These are phyloP conservation scores for Noccaea bulbosa DNA, from an alignment of 345 rosid species.

Conservation along the genomic window DNA sequence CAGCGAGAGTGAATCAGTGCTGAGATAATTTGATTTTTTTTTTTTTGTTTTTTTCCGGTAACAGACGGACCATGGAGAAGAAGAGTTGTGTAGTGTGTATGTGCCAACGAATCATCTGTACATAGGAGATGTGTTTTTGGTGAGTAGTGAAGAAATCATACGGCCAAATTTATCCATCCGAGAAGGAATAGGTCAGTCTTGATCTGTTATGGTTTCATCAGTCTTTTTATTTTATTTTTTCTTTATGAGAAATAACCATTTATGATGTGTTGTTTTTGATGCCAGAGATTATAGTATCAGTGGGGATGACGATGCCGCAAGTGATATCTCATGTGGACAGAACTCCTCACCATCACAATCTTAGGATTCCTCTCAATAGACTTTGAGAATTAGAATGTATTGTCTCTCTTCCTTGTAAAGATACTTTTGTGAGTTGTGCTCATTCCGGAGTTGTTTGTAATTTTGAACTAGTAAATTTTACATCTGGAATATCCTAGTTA, in stretches of 20 bases:
- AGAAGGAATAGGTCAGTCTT: constrained; percentile 81
- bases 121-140: constrained; percentile 81
- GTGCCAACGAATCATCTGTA: constrained; percentile 89
- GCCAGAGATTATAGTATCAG: constrained; percentile 86
- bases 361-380: constrained; percentile 63
- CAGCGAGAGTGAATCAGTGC: not conserved
- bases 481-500: too few relatives aligned
- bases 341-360: constrained; percentile 51
- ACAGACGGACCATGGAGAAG: constrained; percentile 74
- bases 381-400: constrained; percentile 33
- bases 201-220: not conserved
- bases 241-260: not conserved
- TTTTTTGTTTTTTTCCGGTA: constrained; percentile 10
- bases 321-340: constrained; percentile 61
- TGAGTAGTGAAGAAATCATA: constrained; percentile 77
- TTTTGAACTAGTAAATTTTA: too few relatives aligned
- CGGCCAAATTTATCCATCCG: constrained; percentile 86
- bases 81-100: constrained; percentile 84
- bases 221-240: not conserved
- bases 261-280: constrained; percentile 9
- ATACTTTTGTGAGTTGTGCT: not conserved
- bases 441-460: not conserved
- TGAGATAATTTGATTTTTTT: constrained; percentile 8
- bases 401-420: not conserved
- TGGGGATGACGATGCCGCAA: constrained; percentile 93